A percentile compares a stretch with the other conserved stretches of the same genome.
phyloP scores from a whole-genome alignment of 2,329 filamentous ascomycete genomes.

The Triangularia setosa region DNA sequence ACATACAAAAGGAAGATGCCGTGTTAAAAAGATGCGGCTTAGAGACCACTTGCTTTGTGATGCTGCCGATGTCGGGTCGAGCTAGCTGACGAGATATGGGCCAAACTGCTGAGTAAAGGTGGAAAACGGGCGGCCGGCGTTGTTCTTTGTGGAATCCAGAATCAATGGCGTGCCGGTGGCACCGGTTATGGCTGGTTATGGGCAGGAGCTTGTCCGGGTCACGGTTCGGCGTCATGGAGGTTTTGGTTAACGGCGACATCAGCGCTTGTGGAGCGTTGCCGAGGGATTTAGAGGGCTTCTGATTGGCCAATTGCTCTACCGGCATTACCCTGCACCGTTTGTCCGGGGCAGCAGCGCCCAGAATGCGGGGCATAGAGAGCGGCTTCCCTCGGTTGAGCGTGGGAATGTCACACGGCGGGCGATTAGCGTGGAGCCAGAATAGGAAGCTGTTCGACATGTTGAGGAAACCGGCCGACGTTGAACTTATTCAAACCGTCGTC shows the following conservation, averaged over 20 bases:
- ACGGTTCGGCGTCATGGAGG: constrained; percentile 14
- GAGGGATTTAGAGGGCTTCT: constrained; percentile 9
- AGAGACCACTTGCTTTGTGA: neutral
- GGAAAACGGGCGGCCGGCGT: neutral
- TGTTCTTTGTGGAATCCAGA: neutral
- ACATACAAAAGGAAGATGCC: neutral
- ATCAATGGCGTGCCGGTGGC: neutral
- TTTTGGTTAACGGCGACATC: neutral
- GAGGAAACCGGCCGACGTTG: neutral
- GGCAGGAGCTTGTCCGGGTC: neutral
- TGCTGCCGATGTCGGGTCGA: neutral
- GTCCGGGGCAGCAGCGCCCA: constrained; percentile 19
- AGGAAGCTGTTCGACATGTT: constrained; percentile 1
- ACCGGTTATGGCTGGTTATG: neutral
- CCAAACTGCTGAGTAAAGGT: constrained; percentile 1
- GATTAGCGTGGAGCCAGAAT: constrained; percentile 13
- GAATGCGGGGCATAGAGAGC: constrained; percentile 19
- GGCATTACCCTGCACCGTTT: constrained; percentile 20
- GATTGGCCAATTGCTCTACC: constrained; percentile 26
- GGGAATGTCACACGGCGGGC: neutral
- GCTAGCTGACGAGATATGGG: neutral
- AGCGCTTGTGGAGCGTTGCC: constrained; percentile 5
- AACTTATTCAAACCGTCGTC: neutral
- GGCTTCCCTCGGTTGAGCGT: constrained; percentile 26
- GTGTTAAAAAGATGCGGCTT: neutral